Evolutionary conservation across 176 grass and related monocot species (phyloP), one percentile per base, ranked within the genome.

Genomic region (Guadua angustifolia): DNA sequence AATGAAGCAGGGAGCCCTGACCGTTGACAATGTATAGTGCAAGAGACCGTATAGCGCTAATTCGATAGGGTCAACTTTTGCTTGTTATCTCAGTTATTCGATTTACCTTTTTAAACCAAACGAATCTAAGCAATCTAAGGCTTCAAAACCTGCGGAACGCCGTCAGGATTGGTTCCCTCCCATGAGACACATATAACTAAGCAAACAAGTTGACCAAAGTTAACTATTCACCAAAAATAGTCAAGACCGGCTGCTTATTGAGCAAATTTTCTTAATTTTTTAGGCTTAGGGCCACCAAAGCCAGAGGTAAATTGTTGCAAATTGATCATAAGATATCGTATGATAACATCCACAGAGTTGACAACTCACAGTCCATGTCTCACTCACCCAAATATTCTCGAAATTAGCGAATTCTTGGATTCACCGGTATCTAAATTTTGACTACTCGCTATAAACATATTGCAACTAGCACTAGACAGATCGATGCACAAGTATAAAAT

Each of bases 131-230:
- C 43, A 61, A 78, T 25, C 40, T 52, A 18, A 69, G 5, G 33
- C 32, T 17, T 75, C 43, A 21, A 66, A 22, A 13, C n/a, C 18
- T 16, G 35, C 16, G 16, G 59, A 43, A 82, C 44, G 9, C 52
- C 49, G 17, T 49, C 38, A 43, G 42, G 43, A 29, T 84, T 47
- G 74, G 82, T 78, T 85, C 66, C 83, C 83, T 85, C 21, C 38
- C 66, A 79, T 62, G 83, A 79, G 75, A 85, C 26, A 69, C 26
- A 69, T 58, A 26, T 62, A 85, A 51, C 65, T 71, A 71, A 61
- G 53, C 73, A 45, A 71, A 71, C 68, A 71, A 47, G 43, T 71
- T 25, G 69, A 71, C 43, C 43, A 71, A 16, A 49, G 13, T 17
- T 62, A 14, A 26, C 60, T 15, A 12, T 15, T 35, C 5, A 33